Percentiles rank a stretch among this genome's conserved stretches.
Evolutionary conservation across 306 rosid genomes (phyloP).

Genomic region (Casuarina cunninghamiana): DNA sequence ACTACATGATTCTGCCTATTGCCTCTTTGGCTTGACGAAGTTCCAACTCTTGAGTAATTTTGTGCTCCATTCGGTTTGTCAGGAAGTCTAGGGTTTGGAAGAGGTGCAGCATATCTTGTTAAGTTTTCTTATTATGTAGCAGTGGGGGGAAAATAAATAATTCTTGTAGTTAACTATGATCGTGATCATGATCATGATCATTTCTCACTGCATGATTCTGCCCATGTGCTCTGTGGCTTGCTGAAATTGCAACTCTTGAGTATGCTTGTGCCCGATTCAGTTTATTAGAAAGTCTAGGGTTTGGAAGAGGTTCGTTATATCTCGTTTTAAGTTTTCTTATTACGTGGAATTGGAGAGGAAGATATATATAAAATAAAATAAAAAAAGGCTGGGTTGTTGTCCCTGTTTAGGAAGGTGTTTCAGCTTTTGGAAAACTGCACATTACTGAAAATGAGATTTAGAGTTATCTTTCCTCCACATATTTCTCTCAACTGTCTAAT

Average conservation of each 20-base stretch:
- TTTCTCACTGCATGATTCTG: not conserved
- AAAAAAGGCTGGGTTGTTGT: not conserved
- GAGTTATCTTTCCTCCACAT: no score
- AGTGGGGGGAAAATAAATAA: not conserved
- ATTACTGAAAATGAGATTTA: not conserved
- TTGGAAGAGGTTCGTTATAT: not conserved
- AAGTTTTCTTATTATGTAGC: not conserved
- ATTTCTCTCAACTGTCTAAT: not conserved
- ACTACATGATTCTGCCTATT: slow-evolving; percentile 1
- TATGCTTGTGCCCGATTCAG: not conserved
- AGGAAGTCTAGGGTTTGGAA: not conserved
- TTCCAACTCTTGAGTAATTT: not conserved
- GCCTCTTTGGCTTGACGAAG: not conserved
- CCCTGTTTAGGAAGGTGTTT: not conserved
- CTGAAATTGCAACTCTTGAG: not conserved
- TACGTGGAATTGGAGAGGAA: not conserved
- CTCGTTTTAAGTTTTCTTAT: not conserved
- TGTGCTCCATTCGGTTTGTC: not conserved
- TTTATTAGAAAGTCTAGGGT: not conserved
- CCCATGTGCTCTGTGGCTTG: not conserved
- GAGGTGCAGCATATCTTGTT: not conserved
- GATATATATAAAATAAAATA: not conserved
- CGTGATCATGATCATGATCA: not conserved
- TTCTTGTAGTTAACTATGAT: not conserved
- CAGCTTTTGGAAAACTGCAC: not conserved